Evolutionary conservation across 2,329 filamentous ascomycete species (phyloP), one percentile per base, ranked within the genome.

Genomic region (Cercospora canescens): DNA sequence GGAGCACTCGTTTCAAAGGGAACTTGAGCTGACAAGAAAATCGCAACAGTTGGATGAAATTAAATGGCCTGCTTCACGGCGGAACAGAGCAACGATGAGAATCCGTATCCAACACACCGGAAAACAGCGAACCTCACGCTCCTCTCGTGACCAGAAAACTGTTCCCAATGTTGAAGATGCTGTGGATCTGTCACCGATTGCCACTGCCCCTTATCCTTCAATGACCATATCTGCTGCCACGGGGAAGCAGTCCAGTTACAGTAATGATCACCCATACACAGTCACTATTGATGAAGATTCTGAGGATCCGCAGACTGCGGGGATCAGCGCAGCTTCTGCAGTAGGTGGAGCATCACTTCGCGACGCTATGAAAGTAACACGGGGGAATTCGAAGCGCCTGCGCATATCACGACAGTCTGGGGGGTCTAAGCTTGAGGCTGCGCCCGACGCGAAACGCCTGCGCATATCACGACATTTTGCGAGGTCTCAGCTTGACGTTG

Each of bases 301-400:
- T 18, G 11, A 18, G 14, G 14, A 21, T 21, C n/a, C 14, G n/a
- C 30, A 9, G 34, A 3, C 54, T 21, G 8, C 54, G 12, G 30
- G 18, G 18, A 16, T 12, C 32, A 57, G 54, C 32, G 16, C 32
- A 35, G 6, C 35, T 14, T 12, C 8, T 6, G 11, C 26, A 26
- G 7, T n/a, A 8, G 8, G 14, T 24, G 45, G 30, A 30, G 30
- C 37, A 34, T 62, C 32, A 32, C 32, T 62, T 14, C 21, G 21
- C 16, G 60, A 62, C 7, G 60, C 60, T 21, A 61, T 55, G 60
- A 62, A 41, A 34, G n/a, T n/a, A n/a, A n/a, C n/a, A n/a, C n/a
- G n/a, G n/a, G n/a, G n/a, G n/a, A n/a, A n/a, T n/a, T n/a, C n/a
- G n/a, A n/a, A n/a, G n/a, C n/a, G n/a, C n/a, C n/a, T n/a, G n/a